These are phyloP conservation scores for Pseudogymnoascus sp. DNA, from an alignment of 2,329 filamentous ascomycete species.

Conservation along the genomic window DNA sequence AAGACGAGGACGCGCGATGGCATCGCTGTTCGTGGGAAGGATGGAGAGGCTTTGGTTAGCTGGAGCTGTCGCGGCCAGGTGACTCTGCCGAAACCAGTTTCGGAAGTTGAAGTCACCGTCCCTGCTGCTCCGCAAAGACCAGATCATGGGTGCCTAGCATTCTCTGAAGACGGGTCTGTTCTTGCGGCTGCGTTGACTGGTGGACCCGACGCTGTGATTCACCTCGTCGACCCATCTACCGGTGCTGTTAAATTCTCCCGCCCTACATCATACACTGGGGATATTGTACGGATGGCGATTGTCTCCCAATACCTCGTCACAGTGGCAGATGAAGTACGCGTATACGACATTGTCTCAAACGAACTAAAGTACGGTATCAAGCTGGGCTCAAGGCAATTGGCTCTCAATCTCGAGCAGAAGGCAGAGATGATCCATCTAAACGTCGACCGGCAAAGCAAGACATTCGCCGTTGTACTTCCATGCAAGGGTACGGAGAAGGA, in stretches of 20 bases:
- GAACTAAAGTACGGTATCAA: conserved; percentile 59
- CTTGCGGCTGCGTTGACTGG: conserved; percentile 60
- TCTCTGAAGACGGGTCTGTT: conserved; percentile 77
- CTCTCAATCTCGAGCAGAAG: conserved; percentile 27
- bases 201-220: conserved; percentile 52
- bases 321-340: conserved; percentile 62
- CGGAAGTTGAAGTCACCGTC: conserved; percentile 30
- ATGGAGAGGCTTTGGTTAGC: conserved; percentile 53
- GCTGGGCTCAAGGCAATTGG: conserved; percentile 38
- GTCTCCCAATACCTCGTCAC: conserved; percentile 67
- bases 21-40: conserved; percentile 50
- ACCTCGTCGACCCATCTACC: conserved; percentile 66
- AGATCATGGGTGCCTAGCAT: conserved; percentile 58
- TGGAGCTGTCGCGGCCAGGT: conserved; percentile 65
- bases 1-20: conserved; percentile 62
- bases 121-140: conserved; percentile 26
- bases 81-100: conserved; percentile 34
- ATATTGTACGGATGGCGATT: conserved; percentile 60
- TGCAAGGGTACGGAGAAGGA: conserved; percentile 24
- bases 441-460: conserved; percentile 57
- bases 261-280: conserved; percentile 57
- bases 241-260: conserved; percentile 60
- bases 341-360: conserved; percentile 81
- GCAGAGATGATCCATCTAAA: conserved; percentile 56
- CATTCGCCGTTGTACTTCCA: conserved; percentile 55